These are phyloP conservation scores for Cochlearia excelsa DNA, from an alignment of 345 rosid species.

Conservation along the genomic window DNA sequence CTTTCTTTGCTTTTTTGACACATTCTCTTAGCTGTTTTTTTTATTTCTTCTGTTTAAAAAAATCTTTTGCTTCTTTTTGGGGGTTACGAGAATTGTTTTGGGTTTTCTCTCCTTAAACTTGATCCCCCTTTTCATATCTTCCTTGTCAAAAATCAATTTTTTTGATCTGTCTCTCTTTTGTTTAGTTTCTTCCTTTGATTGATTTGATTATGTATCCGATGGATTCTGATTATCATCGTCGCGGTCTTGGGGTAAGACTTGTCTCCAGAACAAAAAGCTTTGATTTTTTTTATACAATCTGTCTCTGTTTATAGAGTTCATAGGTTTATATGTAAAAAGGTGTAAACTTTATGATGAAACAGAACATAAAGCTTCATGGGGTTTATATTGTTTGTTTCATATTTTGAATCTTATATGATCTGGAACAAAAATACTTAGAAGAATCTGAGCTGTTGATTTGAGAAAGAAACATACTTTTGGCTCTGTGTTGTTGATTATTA, in stretches of 20 bases:
- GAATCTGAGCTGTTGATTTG: too few relatives aligned
- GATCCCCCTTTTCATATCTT: conserved; percentile 13
- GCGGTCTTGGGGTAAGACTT: conserved; percentile 36
- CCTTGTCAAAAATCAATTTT: neutral
- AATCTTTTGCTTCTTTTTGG: conserved; percentile 2
- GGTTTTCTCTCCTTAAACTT: conserved; percentile 15
- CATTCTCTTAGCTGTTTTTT: conserved; percentile 24
- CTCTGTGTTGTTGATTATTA: too few relatives aligned
- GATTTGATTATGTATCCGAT: conserved; percentile 32
- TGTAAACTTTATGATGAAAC: conserved; percentile 10
- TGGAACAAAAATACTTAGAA: too few relatives aligned
- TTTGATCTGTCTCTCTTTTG: neutral
- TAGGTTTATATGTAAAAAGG: conserved; percentile 28
- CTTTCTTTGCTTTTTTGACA: conserved; percentile 24
- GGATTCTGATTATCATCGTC: conserved; percentile 42
- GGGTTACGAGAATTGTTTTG: conserved; percentile 10
- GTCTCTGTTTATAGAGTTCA: neutral
- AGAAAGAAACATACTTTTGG: too few relatives aligned
- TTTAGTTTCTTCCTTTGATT: too few relatives aligned
- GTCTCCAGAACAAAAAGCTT: conserved; percentile 2
- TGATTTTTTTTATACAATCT: neutral
- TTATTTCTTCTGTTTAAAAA: conserved; percentile 9
- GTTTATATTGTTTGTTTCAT: too few relatives aligned
- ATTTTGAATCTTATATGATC: too few relatives aligned
- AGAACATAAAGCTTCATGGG: too few relatives aligned